A percentile compares a stretch with the other conserved stretches of the same genome.
These are phyloP conservation scores for Stentor coeruleus DNA, from an alignment of 73 alveolate genomes.

Conservation along the genomic window DNA sequence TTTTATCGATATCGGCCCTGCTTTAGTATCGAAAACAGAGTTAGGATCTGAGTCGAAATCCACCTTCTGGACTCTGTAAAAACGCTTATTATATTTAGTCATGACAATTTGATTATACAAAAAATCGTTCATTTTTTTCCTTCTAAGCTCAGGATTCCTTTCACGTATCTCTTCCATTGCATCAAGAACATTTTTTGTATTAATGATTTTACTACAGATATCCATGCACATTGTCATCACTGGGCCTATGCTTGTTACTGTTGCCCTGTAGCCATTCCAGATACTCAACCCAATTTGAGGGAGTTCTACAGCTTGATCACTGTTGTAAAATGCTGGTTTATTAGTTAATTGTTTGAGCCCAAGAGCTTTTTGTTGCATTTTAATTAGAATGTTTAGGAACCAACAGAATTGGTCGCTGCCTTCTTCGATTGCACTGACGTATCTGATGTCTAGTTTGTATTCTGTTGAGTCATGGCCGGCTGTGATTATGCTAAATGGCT, in stretches of 20 bases:
- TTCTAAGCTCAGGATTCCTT: not conserved
- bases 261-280: constrained; percentile 2
- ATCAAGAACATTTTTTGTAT: not conserved
- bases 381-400: not conserved
- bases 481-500: not conserved
- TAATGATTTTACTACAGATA: not conserved
- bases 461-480: not conserved
- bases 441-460: not conserved
- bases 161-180: not conserved
- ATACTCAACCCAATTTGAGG: not conserved
- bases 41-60: constrained; percentile 31
- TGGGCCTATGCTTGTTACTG: not conserved
- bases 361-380: not conserved
- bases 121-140: not conserved
- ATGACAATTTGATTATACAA: constrained; percentile 35
- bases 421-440: not conserved
- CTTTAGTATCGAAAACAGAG: constrained; percentile 17
- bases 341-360: not conserved
- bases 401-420: not conserved
- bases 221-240: not conserved
- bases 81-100: constrained; percentile 39
- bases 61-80: constrained; percentile 40
- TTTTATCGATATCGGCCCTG: not conserved
- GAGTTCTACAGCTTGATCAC: not conserved
- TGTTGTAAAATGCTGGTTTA: not conserved